Percentiles rank a stretch among this genome's conserved stretches.
Conservation (phyloP, 768 basidiomycete species). For the Serendipita vermifera region DNA sequence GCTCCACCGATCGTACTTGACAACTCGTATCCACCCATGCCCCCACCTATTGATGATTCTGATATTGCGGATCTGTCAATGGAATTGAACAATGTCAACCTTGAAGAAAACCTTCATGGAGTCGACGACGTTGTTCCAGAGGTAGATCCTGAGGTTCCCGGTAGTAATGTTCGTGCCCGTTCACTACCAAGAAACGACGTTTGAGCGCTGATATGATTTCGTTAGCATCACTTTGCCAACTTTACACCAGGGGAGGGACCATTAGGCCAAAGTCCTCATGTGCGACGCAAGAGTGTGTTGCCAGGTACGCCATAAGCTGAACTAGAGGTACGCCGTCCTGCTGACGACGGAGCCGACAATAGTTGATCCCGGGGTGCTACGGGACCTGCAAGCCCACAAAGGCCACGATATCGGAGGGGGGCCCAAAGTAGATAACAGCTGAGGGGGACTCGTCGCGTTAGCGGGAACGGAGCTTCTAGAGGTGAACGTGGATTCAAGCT, state of each 20-base stretch:
- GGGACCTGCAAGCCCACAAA: constrained; percentile 69
- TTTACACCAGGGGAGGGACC: background rate
- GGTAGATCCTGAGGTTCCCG: constrained; percentile 81
- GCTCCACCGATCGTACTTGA: constrained; percentile 59
- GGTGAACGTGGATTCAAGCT: no score
- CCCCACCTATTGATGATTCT: constrained; percentile 62
- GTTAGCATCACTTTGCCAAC: constrained; percentile 6
- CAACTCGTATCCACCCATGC: constrained; percentile 56
- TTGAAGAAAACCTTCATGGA: constrained; percentile 65
- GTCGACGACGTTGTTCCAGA: constrained; percentile 78
- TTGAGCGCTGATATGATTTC: constrained; percentile 29
- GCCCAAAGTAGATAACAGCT: background rate
- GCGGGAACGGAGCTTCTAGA: no score
- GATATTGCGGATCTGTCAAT: constrained; percentile 83
- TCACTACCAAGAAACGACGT: constrained; percentile 10
- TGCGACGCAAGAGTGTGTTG: constrained; percentile 87
- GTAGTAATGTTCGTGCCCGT: constrained; percentile 39
- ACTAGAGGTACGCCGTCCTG: background rate
- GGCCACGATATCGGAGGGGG: background rate
- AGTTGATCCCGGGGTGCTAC: constrained; percentile 83
- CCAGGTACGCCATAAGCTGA: constrained; percentile 44
- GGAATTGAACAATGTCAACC: constrained; percentile 72
- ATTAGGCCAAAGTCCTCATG: constrained; percentile 54
- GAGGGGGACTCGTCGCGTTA: background rate
- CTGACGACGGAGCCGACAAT: constrained; percentile 14